phyloP scores from a whole-genome alignment of 257 asterid genomes.

The Nicotiana benthamiana region DNA sequence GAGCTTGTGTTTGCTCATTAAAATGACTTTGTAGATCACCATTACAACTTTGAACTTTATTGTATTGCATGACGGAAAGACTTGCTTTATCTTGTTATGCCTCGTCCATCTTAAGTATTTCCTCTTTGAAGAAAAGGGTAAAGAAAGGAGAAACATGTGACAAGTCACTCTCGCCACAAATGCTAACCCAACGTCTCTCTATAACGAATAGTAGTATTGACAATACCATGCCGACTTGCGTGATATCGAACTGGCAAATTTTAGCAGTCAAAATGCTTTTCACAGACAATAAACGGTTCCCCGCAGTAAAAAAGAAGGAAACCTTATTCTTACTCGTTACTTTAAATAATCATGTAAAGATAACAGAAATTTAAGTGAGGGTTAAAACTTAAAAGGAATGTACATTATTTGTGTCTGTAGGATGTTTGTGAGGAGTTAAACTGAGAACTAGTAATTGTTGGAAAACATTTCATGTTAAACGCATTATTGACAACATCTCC shows the following conservation, averaged over 20 bases:
- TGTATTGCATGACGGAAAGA: neutral
- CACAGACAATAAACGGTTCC: neutral
- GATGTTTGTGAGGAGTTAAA: too few relatives aligned
- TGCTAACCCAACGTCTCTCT: conserved; percentile 23
- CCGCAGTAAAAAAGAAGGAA: neutral
- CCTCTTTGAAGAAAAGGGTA: neutral
- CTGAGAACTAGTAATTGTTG: neutral
- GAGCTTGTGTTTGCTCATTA: neutral
- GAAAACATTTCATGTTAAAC: neutral
- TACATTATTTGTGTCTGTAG: neutral
- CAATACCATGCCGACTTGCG: neutral
- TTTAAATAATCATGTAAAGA: neutral
- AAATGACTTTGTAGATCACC: neutral
- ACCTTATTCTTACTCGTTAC: neutral
- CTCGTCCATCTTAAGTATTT: neutral
- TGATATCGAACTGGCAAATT: conserved; percentile 1
- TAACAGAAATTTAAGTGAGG: neutral
- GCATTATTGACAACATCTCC: neutral
- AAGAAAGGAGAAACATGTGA: conserved; percentile 31
- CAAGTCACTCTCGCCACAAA: conserved; percentile 37
- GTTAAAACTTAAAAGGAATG: neutral
- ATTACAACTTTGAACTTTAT: neutral
- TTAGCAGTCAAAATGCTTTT: neutral
- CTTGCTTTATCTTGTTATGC: too few relatives aligned
- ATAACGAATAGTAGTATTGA: conserved; percentile 3